Base-by-base conservation (phyloP, 2,329 filamentous ascomycete genomes). In the Stachybotrys elegans region DNA sequence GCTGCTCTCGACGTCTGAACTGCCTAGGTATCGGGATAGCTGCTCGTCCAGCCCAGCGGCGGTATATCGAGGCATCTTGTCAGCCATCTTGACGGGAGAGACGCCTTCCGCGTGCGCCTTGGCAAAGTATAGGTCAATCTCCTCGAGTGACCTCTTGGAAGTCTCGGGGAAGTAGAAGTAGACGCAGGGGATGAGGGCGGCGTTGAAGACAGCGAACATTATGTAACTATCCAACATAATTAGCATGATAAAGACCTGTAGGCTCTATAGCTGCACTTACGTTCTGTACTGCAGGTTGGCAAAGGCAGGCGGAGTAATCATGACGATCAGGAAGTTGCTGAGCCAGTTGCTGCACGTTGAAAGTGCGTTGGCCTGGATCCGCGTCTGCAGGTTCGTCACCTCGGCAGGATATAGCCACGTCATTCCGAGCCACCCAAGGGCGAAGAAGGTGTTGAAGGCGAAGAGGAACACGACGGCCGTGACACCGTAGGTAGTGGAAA, bases 281-380 rank as follows among this genome's bases (percentile, higher is more conserved):
- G 72, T 72, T 17, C 68, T 67, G 49, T 65, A 76, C 11, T 62
- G 64, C 3, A 67, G 78, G 23, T 74, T 71, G 42, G 75, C 63
- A 11, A 84, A 68, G 29, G 88, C 88, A 59, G 86, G 87, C 1
- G 85, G 83, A 0, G 85, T 88, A 67, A 88, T 87, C 70, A 89
- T 88, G 0, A 80, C 77, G 50, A 80, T 76, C 52, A 86, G 69
- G 67, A 87, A 88, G 62, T 86, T 85, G 77, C 79, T 86, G 21
- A 70, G 65, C 79, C 79, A 82, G 63, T 82, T 81, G 43, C 70
- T 72, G 3, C 74, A 70, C 0, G 78, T 81, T 2, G 76, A 73
- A 6, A 81, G 61, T 2, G 75, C 76, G 66, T 80, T 79, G 43
- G 70, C 72, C 48, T 71, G 70, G 4, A 74, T 75, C 22, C 78